Conservation (phyloP, 176 grass and related monocot species). For the Oropetium thomaeum region DNA sequence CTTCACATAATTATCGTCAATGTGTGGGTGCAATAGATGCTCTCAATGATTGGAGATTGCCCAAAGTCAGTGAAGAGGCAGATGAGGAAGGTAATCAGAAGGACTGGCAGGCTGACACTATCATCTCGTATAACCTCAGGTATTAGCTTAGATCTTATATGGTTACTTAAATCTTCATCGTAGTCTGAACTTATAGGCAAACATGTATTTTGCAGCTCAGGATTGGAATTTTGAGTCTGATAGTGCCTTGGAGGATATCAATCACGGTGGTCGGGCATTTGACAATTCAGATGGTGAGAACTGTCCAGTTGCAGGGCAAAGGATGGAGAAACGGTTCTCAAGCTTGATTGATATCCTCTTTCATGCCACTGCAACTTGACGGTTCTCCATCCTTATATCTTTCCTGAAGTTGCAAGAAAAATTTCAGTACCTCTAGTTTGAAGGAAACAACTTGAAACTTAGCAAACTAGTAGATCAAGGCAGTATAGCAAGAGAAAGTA, state of each 20-base stretch:
- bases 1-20: conserved; percentile 29
- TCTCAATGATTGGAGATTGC: conserved; percentile 46
- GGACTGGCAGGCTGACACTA: conserved; percentile 42
- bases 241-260: conserved; percentile 34
- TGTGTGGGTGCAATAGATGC: conserved; percentile 37
- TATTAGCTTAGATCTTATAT: conserved; percentile 34
- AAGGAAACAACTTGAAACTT: no score
- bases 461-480: no score
- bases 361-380: no score
- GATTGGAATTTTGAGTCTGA: conserved; percentile 42
- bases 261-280: no score
- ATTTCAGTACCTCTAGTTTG: no score
- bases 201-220: conserved; percentile 26
- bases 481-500: no score
- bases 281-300: no score
- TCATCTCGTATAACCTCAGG: conserved; percentile 61
- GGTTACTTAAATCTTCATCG: conserved; percentile 15
- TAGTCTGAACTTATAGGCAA: conserved; percentile 9
- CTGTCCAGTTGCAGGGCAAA: no score
- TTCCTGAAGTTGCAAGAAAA: no score
- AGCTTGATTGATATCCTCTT: no score
- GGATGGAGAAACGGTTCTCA: no score
- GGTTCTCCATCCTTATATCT: no score
- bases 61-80: conserved; percentile 50
- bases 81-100: conserved; percentile 32